Evolutionary conservation across 768 basidiomycete genomes (phyloP).

Genomic region (Boletus tylopilopsis): DNA sequence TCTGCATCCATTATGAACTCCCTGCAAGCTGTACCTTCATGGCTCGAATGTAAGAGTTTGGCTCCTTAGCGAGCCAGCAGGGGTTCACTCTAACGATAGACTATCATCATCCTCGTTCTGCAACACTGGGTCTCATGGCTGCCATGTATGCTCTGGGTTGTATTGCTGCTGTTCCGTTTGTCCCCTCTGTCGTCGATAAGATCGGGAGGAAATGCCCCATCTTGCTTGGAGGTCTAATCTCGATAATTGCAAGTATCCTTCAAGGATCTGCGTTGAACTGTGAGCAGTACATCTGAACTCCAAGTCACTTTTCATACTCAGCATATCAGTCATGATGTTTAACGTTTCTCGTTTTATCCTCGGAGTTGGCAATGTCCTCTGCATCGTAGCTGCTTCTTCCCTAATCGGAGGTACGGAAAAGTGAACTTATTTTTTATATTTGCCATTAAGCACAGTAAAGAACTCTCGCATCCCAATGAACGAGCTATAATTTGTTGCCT

Average conservation of each 20-base stretch:
- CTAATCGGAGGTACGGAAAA: conserved; percentile 17
- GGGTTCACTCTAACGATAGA: conserved; percentile 31
- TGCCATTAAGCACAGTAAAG: neutral
- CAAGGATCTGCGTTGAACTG: conserved; percentile 5
- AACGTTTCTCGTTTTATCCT: conserved; percentile 8
- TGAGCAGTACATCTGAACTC: neutral
- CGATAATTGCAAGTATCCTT: neutral
- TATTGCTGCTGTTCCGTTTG: conserved; percentile 48
- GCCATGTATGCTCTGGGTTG: conserved; percentile 59
- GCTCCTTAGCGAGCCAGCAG: neutral
- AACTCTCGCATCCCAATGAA: conserved; percentile 19
- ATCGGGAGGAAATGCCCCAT: conserved; percentile 13
- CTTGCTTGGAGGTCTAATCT: conserved; percentile 7
- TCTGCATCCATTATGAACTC: conserved; percentile 60
- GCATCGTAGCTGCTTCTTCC: conserved; percentile 19
- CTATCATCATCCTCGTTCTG: conserved; percentile 51
- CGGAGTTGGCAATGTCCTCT: conserved; percentile 12
- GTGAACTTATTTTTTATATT: too few species aligned
- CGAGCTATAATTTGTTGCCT: conserved; percentile 3
- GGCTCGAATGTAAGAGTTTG: conserved; percentile 46
- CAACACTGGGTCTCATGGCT: conserved; percentile 28
- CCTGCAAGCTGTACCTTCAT: conserved; percentile 54
- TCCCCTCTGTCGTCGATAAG: conserved; percentile 4
- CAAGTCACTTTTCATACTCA: neutral
- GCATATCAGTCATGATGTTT: neutral